Evolutionary conservation across 306 rosid species (phyloP), one percentile per base, ranked within the genome.

Genomic region (Corylus americana): DNA sequence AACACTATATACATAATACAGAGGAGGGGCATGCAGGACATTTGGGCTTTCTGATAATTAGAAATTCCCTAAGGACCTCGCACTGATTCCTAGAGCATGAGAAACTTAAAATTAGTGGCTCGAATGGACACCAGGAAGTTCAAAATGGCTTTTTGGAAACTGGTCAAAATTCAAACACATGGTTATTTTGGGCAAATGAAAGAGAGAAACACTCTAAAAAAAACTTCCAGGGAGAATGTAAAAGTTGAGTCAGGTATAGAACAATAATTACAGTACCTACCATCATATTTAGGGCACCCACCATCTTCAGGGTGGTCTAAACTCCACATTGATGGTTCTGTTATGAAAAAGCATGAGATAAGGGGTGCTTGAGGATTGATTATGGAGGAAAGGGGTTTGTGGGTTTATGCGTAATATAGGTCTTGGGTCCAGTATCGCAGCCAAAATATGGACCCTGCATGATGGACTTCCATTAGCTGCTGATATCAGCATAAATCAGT

Each of bases 261-360:
- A 63, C 10, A 14, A 63, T 20, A 63, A 31, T 12, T 11, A 63
- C 11, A 5, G 22, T 6, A n/a, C 29, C 47, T 11, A 63, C 14
- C 44, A 63, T 63, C 70, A 35, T 31, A 31, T 31, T 29, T 63
- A 63, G 45, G 70, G 45, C n/a, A 31, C n/a, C 70, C 9, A 14
- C 45, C 70, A 63, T 63, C 45, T 63, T 31, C 70, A 63, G 44
- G n/a, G 44, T 63, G 18, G 70, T 31, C 44, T 31, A 63, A 63
- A 63, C 17, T 63, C 70, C 31, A 63, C 14, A 63, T 16, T 31
- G 17, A 13, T 14, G n/a, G 47, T 63, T 31, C 14, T 63, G 20
- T 5, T 14, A 31, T 63, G 45, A 45, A 35, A 45, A 63, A 63
- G n/a, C 70, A 16, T 31, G 39, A 31, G 70, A 7, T 45, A 29